Percentiles rank a stretch among this genome's conserved stretches.
Conservation (phyloP, 345 rosid species). For the Brassica cretica region DNA sequence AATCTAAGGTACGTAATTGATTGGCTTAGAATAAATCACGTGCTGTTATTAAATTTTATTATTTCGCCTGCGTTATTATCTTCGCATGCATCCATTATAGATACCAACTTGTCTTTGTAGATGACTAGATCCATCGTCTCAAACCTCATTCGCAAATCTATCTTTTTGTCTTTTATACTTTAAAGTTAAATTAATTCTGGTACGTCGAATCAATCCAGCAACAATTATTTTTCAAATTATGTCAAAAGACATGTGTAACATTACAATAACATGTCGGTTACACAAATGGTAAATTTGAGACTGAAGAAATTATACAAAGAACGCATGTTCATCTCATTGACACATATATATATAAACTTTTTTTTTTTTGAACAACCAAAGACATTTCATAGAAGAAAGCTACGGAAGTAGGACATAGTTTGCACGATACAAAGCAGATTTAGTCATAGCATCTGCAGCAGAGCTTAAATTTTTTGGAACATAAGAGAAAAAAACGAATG, state of each 20-base stretch:
- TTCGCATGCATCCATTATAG: conserved; percentile 5
- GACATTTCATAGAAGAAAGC: too few relatives aligned
- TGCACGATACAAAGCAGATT: too few relatives aligned
- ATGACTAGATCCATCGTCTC: conserved; percentile 28
- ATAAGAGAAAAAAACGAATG: neutral
- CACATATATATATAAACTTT: neutral
- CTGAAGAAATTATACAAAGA: neutral
- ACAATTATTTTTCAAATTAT: neutral
- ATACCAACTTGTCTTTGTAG: conserved; percentile 20
- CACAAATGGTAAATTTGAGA: neutral
- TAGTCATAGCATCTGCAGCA: too few relatives aligned
- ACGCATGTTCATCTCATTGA: neutral
- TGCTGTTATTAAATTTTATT: neutral
- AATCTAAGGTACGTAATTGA: conserved; percentile 23
- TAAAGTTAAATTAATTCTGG: neutral
- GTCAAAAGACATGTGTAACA: conserved; percentile 25
- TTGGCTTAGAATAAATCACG: conserved; percentile 32
- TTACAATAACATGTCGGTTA: neutral
- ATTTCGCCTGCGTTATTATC: neutral
- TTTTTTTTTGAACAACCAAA: too few relatives aligned
- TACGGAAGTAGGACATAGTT: too few relatives aligned
- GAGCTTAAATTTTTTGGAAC: too few relatives aligned
- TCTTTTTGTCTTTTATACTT: conserved; percentile 5
- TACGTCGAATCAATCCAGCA: conserved; percentile 11
- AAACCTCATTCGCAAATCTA: neutral